Evolutionary conservation across 306 rosid species (phyloP), one percentile per base, ranked within the genome.

Genomic region (Arachis hypogaea): DNA sequence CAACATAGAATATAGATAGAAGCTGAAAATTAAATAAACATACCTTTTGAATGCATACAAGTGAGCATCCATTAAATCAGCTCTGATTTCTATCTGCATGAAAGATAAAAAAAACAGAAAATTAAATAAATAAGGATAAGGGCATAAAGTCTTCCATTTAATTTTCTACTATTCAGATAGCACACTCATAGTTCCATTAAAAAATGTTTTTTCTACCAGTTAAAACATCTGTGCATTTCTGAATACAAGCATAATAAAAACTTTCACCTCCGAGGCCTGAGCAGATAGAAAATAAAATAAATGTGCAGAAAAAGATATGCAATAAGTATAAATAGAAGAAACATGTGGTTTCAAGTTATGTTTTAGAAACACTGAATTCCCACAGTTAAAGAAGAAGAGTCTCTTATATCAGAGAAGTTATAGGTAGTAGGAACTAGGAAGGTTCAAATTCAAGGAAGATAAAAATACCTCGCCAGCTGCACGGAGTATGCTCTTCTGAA

Each of bases 51-150:
- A 92, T 7, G 98, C 97, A 79, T 95, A 95, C 79, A 95, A 75
- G 82, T 95, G 96, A 29, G 99, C 93, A 73, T 95, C 99, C 98
- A 95, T 92, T 78, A 95, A 98, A 88, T 92, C 99, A 76, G 90
- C 85, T 77, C 92, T 80, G 80, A 95, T 83, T 87, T 95, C 99
- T 93, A 95, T 87, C 99, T 95, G 72, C 80, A 74, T 42, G 76
- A 73, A 78, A 55, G 61, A 78, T 40, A 62, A 51, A 78, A 7
- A 69, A 44, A 78, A 38, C 43, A 5, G 33, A 42, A 77, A 60
- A 57, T 3, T 29, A n/a, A 8, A 44, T 40, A 28, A 42, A 28
- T 28, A 63, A 43, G 5, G 42, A 63, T 63, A 61, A 73, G 52
- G 62, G 71, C 65, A 36, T 63, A 22, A 62, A 63, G 50, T 57